phyloP scores from a whole-genome alignment of 352 stramenopile species.

The Phytophthora cryptogea region DNA sequence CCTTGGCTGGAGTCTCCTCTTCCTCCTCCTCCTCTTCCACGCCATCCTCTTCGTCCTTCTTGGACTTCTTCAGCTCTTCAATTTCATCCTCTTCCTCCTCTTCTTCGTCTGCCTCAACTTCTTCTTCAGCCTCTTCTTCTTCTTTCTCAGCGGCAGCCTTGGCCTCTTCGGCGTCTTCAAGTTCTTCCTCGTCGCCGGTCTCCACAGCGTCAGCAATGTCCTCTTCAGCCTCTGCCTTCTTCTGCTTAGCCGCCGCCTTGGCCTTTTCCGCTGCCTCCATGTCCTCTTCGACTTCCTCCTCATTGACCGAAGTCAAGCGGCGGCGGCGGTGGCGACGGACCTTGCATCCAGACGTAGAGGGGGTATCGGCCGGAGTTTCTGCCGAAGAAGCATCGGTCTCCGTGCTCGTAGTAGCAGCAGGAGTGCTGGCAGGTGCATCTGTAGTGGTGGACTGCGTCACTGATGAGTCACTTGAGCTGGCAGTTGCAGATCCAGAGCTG shows the following conservation, averaged over 20 bases:
- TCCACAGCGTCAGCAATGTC: slow-evolving; percentile 32
- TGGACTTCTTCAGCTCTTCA: slow-evolving; percentile 18
- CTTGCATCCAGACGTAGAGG: slow-evolving; percentile 30
- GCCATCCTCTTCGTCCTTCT: slow-evolving; percentile 14
- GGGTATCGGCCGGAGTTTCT: slow-evolving; percentile 13
- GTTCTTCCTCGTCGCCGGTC: slow-evolving; percentile 23
- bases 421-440: slow-evolving; percentile 5
- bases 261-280: slow-evolving; percentile 30
- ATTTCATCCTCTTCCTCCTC: slow-evolving; percentile 21
- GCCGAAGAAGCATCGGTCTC: slow-evolving; percentile 17
- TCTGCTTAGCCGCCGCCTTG: slow-evolving; percentile 24
- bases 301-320: slow-evolving; percentile 22
- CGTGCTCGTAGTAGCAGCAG: slow-evolving; percentile 12
- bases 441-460: slow-evolving; percentile 2
- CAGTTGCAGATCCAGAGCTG: slow-evolving; percentile 7
- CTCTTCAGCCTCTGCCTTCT: slow-evolving; percentile 31
- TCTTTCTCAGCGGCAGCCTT: slow-evolving; percentile 31
- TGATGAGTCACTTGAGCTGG: slow-evolving; percentile 11
- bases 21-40: slow-evolving; percentile 26
- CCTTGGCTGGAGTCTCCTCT: slow-evolving; percentile 3
- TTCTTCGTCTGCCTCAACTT: slow-evolving; percentile 18
- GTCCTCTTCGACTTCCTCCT: slow-evolving; percentile 34
- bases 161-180: slow-evolving; percentile 21
- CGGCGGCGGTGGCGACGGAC: slow-evolving; percentile 19
- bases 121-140: slow-evolving; percentile 27